Percentiles rank a stretch among this genome's conserved stretches.
Conservation (phyloP, 257 asterid species). For the Vinca minor region DNA sequence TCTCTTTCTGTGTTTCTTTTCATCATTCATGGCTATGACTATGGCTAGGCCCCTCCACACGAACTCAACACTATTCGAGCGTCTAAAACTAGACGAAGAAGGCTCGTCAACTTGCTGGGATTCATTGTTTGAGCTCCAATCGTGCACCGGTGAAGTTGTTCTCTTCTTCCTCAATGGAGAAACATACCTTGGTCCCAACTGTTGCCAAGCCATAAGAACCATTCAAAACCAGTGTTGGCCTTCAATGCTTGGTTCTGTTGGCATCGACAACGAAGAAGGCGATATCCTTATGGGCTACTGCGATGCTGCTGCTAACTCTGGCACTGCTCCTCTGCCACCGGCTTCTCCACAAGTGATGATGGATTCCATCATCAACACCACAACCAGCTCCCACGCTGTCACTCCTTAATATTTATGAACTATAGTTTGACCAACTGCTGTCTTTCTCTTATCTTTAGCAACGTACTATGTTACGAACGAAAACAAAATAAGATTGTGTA, state of each 20-base stretch:
- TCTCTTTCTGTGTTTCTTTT: slow-evolving; percentile 11
- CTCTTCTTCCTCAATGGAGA: slow-evolving; percentile 64
- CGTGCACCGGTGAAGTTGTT: slow-evolving; percentile 60
- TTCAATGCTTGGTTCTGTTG: slow-evolving; percentile 54
- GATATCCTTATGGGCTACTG: slow-evolving; percentile 58
- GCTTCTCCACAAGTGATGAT: background rate
- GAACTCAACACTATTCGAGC: slow-evolving; percentile 16
- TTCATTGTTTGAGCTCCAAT: slow-evolving; percentile 50
- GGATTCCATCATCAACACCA: background rate
- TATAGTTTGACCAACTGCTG: too few species aligned
- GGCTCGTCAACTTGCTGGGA: slow-evolving; percentile 55
- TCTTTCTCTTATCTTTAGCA: background rate
- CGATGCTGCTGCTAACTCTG: slow-evolving; percentile 24
- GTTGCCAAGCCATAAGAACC: slow-evolving; percentile 48
- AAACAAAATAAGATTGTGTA: background rate
- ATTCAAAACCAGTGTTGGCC: slow-evolving; percentile 66
- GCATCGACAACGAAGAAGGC: slow-evolving; percentile 48
- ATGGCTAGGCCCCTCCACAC: slow-evolving; percentile 24
- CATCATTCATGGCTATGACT: slow-evolving; percentile 21
- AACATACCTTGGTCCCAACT: slow-evolving; percentile 41
- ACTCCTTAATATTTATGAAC: too few species aligned
- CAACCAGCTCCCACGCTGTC: background rate
- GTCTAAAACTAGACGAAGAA: slow-evolving; percentile 32
- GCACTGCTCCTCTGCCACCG: background rate
- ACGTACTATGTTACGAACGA: too few species aligned